Evolutionary conservation across 2,329 filamentous ascomycete species (phyloP).

Genomic region (Diaporthe amygdali): DNA sequence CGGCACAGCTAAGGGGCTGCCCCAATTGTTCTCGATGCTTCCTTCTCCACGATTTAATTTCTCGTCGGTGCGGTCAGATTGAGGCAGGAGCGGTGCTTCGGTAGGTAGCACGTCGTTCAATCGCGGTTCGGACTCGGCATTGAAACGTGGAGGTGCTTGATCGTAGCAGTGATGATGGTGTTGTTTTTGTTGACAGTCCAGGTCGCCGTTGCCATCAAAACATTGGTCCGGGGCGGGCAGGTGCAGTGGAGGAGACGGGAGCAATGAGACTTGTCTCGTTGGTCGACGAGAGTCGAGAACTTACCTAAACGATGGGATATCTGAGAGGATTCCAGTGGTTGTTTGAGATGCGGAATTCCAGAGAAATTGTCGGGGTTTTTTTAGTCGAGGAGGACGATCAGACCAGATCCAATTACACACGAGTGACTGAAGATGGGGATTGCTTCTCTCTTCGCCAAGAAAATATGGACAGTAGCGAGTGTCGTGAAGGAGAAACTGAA

Average conservation of each 20-base stretch:
- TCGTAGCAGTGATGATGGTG: neutral
- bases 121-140: neutral
- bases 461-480: slow-evolving; percentile 27
- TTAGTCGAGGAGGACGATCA: slow-evolving; percentile 13
- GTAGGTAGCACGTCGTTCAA: neutral
- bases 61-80: neutral
- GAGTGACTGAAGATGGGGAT: slow-evolving; percentile 13
- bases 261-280: slow-evolving; percentile 5
- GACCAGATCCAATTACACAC: slow-evolving; percentile 18
- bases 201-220: slow-evolving; percentile 4
- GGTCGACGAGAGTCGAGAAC: neutral
- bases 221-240: neutral
- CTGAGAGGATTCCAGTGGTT: slow-evolving; percentile 22
- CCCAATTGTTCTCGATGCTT: neutral
- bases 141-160: neutral
- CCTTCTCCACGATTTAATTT: neutral
- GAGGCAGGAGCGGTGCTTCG: neutral
- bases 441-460: slow-evolving; percentile 22
- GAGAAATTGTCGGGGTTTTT: slow-evolving; percentile 8
- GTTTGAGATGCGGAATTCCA: slow-evolving; percentile 21
- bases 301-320: slow-evolving; percentile 22
- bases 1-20: neutral
- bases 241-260: neutral
- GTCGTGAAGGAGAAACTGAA: slow-evolving; percentile 25
- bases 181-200: slow-evolving; percentile 1